Percentiles rank a stretch among this genome's conserved stretches.
Evolutionary conservation across 768 basidiomycete genomes (phyloP).

Genomic region (Coprinellus aureogranulatus): DNA sequence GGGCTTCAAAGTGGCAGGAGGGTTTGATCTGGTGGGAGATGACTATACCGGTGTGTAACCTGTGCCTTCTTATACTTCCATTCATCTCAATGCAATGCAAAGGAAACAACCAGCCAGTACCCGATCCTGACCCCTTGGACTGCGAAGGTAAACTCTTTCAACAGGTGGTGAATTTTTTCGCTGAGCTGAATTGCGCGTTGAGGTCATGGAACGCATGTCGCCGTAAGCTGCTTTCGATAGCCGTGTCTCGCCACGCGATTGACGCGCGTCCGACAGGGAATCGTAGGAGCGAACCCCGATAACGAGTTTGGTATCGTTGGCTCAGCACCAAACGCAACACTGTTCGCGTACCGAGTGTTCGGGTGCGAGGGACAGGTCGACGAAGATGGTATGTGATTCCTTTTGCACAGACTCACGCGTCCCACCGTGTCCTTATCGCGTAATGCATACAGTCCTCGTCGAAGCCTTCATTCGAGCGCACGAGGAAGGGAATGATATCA

Average conservation of each 20-base stretch:
- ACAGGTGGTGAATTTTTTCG: neutral
- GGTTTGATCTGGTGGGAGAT: constrained; percentile 60
- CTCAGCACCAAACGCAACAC: constrained; percentile 59
- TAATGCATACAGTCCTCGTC: constrained; percentile 33
- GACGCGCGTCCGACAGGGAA: constrained; percentile 37
- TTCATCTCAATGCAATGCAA: neutral
- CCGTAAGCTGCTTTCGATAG: constrained; percentile 24
- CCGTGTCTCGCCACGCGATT: too few relatives aligned
- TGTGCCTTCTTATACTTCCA: neutral
- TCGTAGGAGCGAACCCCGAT: constrained; percentile 60
- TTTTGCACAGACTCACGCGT: neutral
- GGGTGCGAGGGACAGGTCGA: constrained; percentile 52
- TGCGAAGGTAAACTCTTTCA: constrained; percentile 13
- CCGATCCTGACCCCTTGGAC: constrained; percentile 53
- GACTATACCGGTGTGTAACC: constrained; percentile 39
- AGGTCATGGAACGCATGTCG: constrained; percentile 56
- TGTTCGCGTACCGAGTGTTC: constrained; percentile 58
- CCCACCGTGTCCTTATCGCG: too few relatives aligned
- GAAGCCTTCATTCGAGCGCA: constrained; percentile 36
- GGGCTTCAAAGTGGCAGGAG: constrained; percentile 50
- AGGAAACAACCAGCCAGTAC: constrained; percentile 47
- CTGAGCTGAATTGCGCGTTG: neutral
- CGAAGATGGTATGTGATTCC: constrained; percentile 46
- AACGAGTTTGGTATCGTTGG: constrained; percentile 68
- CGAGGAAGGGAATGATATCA: constrained; percentile 45